Evolutionary conservation across 305 asterid species (phyloP), one percentile per base, ranked within the genome.

Genomic region (Andrographis paniculata): DNA sequence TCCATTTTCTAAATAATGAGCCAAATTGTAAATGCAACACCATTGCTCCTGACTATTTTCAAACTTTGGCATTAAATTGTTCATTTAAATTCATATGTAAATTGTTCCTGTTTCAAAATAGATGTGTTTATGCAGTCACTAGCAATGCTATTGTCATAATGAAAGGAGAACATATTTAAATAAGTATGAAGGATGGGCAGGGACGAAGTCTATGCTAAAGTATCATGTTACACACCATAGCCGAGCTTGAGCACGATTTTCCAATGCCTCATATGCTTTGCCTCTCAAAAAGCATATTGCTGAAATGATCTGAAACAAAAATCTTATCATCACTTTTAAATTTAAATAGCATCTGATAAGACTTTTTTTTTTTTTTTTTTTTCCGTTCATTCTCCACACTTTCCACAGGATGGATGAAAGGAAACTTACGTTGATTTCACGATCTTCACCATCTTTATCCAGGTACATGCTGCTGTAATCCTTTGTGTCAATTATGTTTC

Each of bases 361-460:
- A 35, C 27, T 47, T 40, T 22, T 52, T 22, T 31, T 48, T 44
- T 53, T 31, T 6, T 1, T 16, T 56, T 9, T 27, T 5, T 17
- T 17, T 27, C 8, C 24, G 15, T n/a, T n/a, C n/a, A 37, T 40
- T 50, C 45, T 17, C 49, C 23, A 8, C 50, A 11, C 0, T 7
- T n/a, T 17, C 5, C 42, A 13, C 17, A 12, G 8, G 45, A 43
- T 8, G 6, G 4, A 24, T 49, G 47, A 18, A 52, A 59, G 56
- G 57, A 50, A 53, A 77, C 91, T 72, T 68, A 87, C 99, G 69
- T 87, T 87, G 63, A 92, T 92, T 74, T 92, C 99, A 48, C 95
- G 97, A 67, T 92, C 97, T 82, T 92, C 97, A 20, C 84, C 72
- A 56, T 92, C 99, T 80, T 84, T 92, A 57, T 92, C 95, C 71